Conservation (phyloP, 768 basidiomycete genomes). For the Boletus tylopilopsis region DNA sequence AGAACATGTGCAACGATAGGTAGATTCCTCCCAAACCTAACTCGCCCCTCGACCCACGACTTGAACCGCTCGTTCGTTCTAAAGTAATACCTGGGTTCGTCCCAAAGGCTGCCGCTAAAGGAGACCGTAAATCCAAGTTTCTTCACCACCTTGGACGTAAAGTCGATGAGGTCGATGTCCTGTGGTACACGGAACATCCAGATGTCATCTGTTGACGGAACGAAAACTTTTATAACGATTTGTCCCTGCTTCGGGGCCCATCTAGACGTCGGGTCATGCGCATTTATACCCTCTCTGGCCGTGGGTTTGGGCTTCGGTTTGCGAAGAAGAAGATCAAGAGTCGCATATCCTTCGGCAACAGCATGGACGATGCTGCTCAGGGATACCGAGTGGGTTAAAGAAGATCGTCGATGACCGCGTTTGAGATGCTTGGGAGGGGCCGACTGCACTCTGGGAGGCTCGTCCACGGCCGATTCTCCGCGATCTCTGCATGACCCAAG, state of each 20-base stretch:
- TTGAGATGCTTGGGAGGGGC: neutral
- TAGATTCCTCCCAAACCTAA: conserved; percentile 34
- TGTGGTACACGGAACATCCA: conserved; percentile 37
- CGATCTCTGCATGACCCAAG: neutral
- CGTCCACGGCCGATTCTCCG: neutral
- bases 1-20: conserved; percentile 33
- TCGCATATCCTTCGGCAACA: conserved; percentile 11
- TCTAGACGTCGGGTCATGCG: conserved; percentile 4
- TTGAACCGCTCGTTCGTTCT: conserved; percentile 31
- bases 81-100: conserved; percentile 28
- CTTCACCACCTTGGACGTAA: conserved; percentile 29
- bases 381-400: conserved; percentile 14
- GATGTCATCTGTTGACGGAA: conserved; percentile 37
- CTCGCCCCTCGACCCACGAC: conserved; percentile 31
- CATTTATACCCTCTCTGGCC: neutral
- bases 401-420: conserved; percentile 10
- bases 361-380: conserved; percentile 12
- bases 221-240: conserved; percentile 39
- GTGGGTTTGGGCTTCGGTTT: conserved; percentile 9
- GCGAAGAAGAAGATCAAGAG: conserved; percentile 17
- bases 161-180: conserved; percentile 27
- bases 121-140: conserved; percentile 37
- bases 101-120: conserved; percentile 31
- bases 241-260: conserved; percentile 34
- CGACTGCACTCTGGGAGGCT: neutral